phyloP scores from a whole-genome alignment of 345 rosid genomes.

The Schrenkiella parvula region DNA sequence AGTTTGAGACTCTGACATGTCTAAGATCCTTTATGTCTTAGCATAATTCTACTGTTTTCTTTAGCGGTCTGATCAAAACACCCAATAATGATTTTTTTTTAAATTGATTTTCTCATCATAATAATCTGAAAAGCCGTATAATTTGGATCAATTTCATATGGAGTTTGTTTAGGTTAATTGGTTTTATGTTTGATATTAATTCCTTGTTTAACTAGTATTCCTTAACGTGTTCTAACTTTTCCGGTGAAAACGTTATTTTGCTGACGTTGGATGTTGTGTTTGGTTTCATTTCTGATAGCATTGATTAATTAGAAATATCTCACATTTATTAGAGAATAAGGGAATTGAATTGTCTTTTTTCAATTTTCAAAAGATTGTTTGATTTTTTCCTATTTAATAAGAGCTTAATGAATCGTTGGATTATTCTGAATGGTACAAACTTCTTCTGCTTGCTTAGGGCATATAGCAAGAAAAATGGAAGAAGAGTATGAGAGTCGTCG shows the following conservation, averaged over 20 bases:
- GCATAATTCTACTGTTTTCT: neutral
- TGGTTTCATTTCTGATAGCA: neutral
- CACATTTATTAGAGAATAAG: neutral
- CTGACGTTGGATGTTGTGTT: neutral
- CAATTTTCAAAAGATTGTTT: neutral
- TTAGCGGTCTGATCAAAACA: neutral
- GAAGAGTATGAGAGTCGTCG: slow-evolving; percentile 42
- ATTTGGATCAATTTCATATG: too few relatives aligned
- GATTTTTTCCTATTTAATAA: neutral
- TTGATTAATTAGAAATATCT: neutral
- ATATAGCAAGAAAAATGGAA: slow-evolving; percentile 11
- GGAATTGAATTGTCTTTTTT: neutral
- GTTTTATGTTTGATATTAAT: neutral
- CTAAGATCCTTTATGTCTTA: neutral
- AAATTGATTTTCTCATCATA: neutral
- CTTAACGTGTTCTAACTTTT: too few relatives aligned
- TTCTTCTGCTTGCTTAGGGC: slow-evolving; percentile 3
- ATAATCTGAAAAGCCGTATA: too few relatives aligned
- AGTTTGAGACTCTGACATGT: neutral
- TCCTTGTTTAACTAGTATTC: too few relatives aligned
- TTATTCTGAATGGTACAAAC: neutral
- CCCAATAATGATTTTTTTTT: neutral
- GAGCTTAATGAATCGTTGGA: neutral
- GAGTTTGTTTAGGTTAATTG: neutral
- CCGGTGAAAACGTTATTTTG: neutral